Base-by-base conservation (phyloP, 2,329 filamentous ascomycete species). In the Curvularia sp. region DNA sequence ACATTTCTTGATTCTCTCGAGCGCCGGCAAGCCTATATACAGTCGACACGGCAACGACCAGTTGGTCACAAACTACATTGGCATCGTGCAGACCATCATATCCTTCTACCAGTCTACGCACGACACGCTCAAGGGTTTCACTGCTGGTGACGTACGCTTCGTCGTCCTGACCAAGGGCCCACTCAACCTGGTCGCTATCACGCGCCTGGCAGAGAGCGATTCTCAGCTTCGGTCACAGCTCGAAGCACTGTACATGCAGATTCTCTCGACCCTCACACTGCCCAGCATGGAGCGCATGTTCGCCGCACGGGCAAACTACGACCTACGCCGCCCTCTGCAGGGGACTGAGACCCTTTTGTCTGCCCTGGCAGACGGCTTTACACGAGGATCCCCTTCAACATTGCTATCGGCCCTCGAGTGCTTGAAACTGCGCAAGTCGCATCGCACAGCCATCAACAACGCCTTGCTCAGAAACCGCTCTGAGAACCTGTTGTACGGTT, bases 201-300 rank as follows among this genome's bases (percentile, higher is more conserved):
- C 93, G 73, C 89, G 89, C 62, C 85, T 99, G 10, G 88, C 89
- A n/a, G 95, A 99, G 77, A 97, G 92, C 74, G 94, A 98, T 73
- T 81, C 86, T 4, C 94, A 99, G 76, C 84, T 99, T 20, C 87
- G 91, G 53, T 86, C 88, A 20, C 95, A 99, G 75, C 86, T 99
- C 2, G 93, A 97, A 65, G 93, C 94, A 12, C 80, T 99, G 38
- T 99, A 99, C 77, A 98, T 97, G 91, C 95, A 99, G 77, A 97
- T 99, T 51, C 79, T 99, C 26, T 98, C 95, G 1, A 99, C 96
- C 0, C 81, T 99, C 59, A 99, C 95, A 0, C 83, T 99, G 8
- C 94, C 95, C 0, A 90, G 87, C 13, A 84, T 99, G 64, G 91
- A 88, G 49, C 91, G 89, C 68, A 91, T 98, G 59, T 99, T 99